These are phyloP conservation scores for Verbascum thapsus DNA, from an alignment of 257 asterid genomes.

Conservation along the genomic window DNA sequence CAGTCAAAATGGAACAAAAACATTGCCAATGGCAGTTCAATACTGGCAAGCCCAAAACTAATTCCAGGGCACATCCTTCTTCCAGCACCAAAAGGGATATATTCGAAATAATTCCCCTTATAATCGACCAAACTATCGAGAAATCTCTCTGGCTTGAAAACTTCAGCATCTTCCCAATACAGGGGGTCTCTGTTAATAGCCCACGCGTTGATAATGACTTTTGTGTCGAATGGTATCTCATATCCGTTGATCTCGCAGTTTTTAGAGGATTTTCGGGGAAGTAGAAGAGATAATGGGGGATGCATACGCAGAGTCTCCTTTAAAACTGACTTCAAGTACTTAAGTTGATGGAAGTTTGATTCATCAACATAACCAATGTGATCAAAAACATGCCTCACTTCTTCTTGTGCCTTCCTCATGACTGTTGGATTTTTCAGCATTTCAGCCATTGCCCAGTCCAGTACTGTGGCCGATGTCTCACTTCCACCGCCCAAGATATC, in stretches of 20 bases:
- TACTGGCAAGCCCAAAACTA: conserved; percentile 27
- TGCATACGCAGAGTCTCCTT: conserved; percentile 27
- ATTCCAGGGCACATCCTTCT: conserved; percentile 36
- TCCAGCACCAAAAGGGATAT: conserved; percentile 36
- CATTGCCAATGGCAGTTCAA: conserved; percentile 34
- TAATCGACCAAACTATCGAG: conserved; percentile 16
- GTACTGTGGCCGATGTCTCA: conserved; percentile 24
- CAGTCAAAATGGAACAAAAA: conserved; percentile 35
- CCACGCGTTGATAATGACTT: conserved; percentile 31
- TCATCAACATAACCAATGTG: conserved; percentile 18
- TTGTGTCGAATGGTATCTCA: background rate
- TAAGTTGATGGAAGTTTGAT: conserved; percentile 3
- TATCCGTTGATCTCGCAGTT: conserved; percentile 29
- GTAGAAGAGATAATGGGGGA: conserved; percentile 15
- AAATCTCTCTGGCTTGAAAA: conserved; percentile 36
- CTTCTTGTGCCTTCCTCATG: conserved; percentile 25
- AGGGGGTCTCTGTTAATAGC: conserved; percentile 30
- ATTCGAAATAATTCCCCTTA: conserved; percentile 15
- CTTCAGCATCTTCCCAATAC: conserved; percentile 20
- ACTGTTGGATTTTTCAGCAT: conserved; percentile 27
- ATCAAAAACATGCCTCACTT: conserved; percentile 28
- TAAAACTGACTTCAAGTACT: conserved; percentile 19
- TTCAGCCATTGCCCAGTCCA: conserved; percentile 37
- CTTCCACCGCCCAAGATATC: conserved; percentile 25
- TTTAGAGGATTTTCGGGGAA: conserved; percentile 23